Percentiles rank a stretch among this genome's conserved stretches.
Conservation (phyloP, 805 yeast genomes). For the Scheffersomyces ergatensis region DNA sequence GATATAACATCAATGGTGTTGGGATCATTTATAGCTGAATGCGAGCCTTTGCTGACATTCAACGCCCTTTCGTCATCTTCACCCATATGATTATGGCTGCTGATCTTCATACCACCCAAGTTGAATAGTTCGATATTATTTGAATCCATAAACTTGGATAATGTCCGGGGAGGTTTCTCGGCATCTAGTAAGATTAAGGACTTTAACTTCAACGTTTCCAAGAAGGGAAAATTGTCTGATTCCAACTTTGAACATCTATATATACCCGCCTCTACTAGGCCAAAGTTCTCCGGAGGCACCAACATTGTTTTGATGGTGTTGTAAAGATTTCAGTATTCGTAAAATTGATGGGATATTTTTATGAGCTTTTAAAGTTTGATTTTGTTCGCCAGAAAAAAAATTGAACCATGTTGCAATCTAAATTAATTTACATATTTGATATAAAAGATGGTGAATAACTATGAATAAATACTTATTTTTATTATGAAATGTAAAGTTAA, state of each 20-base stretch:
- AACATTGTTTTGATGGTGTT: too few relatives aligned
- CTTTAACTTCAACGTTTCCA: constrained; percentile 67
- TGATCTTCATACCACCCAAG: constrained; percentile 41
- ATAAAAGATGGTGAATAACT: too few relatives aligned
- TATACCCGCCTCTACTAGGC: constrained; percentile 84
- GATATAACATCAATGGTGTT: constrained; percentile 20
- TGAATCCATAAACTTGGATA: constrained; percentile 62
- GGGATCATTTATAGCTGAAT: not conserved
- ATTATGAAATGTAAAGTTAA: too few relatives aligned
- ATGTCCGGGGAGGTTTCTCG: constrained; percentile 75
- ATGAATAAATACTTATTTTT: too few relatives aligned
- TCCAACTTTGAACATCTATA: constrained; percentile 78
- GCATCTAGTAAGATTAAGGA: constrained; percentile 77
- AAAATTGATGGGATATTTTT: too few relatives aligned
- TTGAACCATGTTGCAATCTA: too few relatives aligned
- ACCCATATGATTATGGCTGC: constrained; percentile 32
- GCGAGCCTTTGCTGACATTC: constrained; percentile 2
- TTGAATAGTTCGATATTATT: constrained; percentile 52
- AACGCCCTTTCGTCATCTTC: constrained; percentile 15
- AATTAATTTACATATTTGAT: too few relatives aligned
- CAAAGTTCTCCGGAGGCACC: constrained; percentile 91
- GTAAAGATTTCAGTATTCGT: too few relatives aligned
- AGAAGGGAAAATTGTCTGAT: constrained; percentile 71
- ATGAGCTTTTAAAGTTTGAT: too few relatives aligned
- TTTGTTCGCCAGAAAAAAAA: too few relatives aligned